Conservation (phyloP, 2,329 filamentous ascomycete genomes). For the Aspergillus glaucus region DNA sequence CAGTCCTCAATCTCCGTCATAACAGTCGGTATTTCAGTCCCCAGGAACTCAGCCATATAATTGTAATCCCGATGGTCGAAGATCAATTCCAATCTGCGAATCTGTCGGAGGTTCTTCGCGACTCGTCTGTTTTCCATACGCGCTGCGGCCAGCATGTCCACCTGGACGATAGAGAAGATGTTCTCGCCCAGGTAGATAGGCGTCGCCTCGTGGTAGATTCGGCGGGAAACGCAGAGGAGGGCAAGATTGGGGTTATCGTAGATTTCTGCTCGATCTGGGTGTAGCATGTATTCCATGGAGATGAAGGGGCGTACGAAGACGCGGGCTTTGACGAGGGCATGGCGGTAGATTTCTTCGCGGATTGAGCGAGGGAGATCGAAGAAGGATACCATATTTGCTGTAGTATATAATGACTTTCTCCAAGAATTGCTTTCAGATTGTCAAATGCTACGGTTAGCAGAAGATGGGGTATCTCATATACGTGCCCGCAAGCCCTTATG, state of each 20-base stretch:
- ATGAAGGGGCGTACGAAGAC: constrained; percentile 16
- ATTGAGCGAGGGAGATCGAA: constrained; percentile 12
- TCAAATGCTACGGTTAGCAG: neutral
- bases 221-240: constrained; percentile 10
- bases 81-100: constrained; percentile 14
- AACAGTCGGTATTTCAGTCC: neutral
- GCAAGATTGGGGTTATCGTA: constrained; percentile 11
- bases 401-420: neutral
- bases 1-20: neutral
- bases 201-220: constrained; percentile 13
- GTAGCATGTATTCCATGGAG: constrained; percentile 6
- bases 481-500: neutral
- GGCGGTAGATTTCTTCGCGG: constrained; percentile 13
- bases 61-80: constrained; percentile 15
- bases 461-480: neutral
- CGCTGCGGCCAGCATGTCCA: constrained; percentile 10
- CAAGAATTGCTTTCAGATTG: neutral
- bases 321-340: constrained; percentile 9
- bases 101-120: constrained; percentile 7
- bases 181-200: constrained; percentile 16
- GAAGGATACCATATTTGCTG: constrained; percentile 3
- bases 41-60: constrained; percentile 8
- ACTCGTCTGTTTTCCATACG: constrained; percentile 6
- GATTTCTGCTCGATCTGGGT: constrained; percentile 1
- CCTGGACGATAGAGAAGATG: constrained; percentile 15